Base-by-base conservation (phyloP, 345 rosid species). In the Corchorus olitorius region DNA sequence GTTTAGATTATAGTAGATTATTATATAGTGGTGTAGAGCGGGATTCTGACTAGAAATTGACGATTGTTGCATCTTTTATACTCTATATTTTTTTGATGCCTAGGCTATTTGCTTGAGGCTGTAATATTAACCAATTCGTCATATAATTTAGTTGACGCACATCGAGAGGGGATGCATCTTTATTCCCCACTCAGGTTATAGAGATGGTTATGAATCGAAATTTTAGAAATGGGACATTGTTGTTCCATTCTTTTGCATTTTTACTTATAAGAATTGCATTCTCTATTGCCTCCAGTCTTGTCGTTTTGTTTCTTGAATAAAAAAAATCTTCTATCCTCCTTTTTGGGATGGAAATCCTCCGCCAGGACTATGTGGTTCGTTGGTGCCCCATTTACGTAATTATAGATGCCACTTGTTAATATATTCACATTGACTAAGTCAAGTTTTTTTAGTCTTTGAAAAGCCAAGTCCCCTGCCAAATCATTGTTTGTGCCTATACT, bases 1-100 rank as follows among this genome's bases (percentile, higher is more conserved):
- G 79, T 75, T 78, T 80, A 83, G 83, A 70, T 73, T 54, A 2
- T 74, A 74, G 79, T 60, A 52, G 14, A 75, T 71, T 12, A n/a
- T n/a, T n/a, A n/a, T n/a, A 64, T 49, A 78, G 79, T n/a, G 72
- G 75, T 49, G 43, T 61, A 43, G 76, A 56, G 88, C 22, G 55
- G 70, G 76, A 73, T 69, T 33, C 16, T 14, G 41, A 16, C 14
- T 12, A 13, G 0, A 13, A 39, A 60, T 48, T 13, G 43, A 67
- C 6, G 72, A 22, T 16, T 13, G 20, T 48, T 68, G 41, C 56
- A 52, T 2, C 33, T 67, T 22, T 27, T 13, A 15, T 27, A n/a
- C n/a, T n/a, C n/a, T n/a, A 49, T 7, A 2, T 20, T 15, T 48
- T 68, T 48, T 52, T 45, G 72, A 70, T 34, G 46, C 34, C 39